Evolutionary conservation across 1,284 basidiomycete genomes (phyloP).

Genomic region (Ustilago tritici): DNA sequence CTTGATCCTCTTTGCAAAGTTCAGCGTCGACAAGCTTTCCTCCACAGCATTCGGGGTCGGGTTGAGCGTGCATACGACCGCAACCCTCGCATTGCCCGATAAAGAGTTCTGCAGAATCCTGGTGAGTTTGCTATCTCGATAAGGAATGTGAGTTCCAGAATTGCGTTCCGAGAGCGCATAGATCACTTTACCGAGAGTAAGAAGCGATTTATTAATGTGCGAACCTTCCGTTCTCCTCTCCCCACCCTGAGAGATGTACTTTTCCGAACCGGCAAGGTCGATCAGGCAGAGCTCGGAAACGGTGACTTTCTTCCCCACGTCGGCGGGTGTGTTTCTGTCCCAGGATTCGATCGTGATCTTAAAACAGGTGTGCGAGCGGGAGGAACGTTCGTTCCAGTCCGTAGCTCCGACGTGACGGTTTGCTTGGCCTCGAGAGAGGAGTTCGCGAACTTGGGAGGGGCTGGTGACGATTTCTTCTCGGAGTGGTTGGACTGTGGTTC

Average conservation of each 20-base stretch:
- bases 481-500: conserved; percentile 76
- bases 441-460: conserved; percentile 84
- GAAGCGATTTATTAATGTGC: conserved; percentile 74
- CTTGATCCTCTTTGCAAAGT: conserved; percentile 90
- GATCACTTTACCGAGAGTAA: conserved; percentile 69
- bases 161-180: conserved; percentile 61
- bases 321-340: conserved; percentile 26
- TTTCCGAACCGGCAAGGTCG: conserved; percentile 96
- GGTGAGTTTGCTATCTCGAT: conserved; percentile 92
- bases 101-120: conserved; percentile 94
- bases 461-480: conserved; percentile 92
- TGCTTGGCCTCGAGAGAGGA: conserved; percentile 85
- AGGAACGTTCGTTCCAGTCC: conserved; percentile 96
- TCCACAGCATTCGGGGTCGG: conserved; percentile 73
- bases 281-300: conserved; percentile 78
- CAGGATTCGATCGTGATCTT: conserved; percentile 71
- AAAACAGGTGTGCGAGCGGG: conserved; percentile 84
- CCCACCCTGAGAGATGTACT: conserved; percentile 73
- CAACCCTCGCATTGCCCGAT: conserved; percentile 92
- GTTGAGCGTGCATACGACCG: conserved; percentile 89
- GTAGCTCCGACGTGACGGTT: conserved; percentile 91
- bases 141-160: conserved; percentile 80
- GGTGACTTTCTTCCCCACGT: conserved; percentile 54
- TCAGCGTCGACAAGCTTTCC: conserved; percentile 84
- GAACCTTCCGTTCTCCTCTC: conserved; percentile 69